Evolutionary conservation across 2,329 filamentous ascomycete genomes (phyloP).

Genomic region (Fusarium sp.): DNA sequence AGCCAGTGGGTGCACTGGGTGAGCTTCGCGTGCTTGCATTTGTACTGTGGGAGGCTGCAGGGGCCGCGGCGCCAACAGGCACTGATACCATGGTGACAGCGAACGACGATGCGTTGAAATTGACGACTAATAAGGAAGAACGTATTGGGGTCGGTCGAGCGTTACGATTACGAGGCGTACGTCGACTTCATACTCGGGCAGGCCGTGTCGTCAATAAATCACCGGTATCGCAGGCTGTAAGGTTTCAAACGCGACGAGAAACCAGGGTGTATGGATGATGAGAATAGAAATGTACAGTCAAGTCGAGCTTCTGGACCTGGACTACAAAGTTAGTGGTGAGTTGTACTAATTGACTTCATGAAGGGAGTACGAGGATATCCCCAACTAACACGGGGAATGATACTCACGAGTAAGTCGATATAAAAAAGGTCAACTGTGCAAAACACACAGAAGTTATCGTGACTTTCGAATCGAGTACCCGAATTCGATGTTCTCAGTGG

Average conservation of each 20-base stretch:
- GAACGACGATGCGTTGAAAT: slow-evolving; percentile 10
- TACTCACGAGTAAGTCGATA: slow-evolving; percentile 30
- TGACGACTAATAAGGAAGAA: slow-evolving; percentile 18
- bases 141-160: slow-evolving; percentile 35
- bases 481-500: slow-evolving; percentile 25
- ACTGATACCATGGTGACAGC: slow-evolving; percentile 55
- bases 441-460: slow-evolving; percentile 11
- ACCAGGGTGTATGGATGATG: slow-evolving; percentile 7
- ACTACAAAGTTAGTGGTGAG: slow-evolving; percentile 29
- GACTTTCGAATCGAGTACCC: slow-evolving; percentile 5
- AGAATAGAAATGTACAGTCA: background rate
- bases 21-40: slow-evolving; percentile 66
- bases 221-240: slow-evolving; percentile 44
- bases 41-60: slow-evolving; percentile 55
- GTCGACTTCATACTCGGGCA: slow-evolving; percentile 45
- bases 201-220: slow-evolving; percentile 44
- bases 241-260: slow-evolving; percentile 34
- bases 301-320: slow-evolving; percentile 14
- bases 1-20: slow-evolving; percentile 57
- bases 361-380: slow-evolving; percentile 35
- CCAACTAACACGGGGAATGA: slow-evolving; percentile 45
- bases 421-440: slow-evolving; percentile 15
- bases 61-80: slow-evolving; percentile 54
- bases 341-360: slow-evolving; percentile 20
- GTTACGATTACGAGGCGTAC: slow-evolving; percentile 38